These are phyloP conservation scores for Penicillium paneum DNA, from an alignment of 2,329 filamentous ascomycete species.

Conservation along the genomic window DNA sequence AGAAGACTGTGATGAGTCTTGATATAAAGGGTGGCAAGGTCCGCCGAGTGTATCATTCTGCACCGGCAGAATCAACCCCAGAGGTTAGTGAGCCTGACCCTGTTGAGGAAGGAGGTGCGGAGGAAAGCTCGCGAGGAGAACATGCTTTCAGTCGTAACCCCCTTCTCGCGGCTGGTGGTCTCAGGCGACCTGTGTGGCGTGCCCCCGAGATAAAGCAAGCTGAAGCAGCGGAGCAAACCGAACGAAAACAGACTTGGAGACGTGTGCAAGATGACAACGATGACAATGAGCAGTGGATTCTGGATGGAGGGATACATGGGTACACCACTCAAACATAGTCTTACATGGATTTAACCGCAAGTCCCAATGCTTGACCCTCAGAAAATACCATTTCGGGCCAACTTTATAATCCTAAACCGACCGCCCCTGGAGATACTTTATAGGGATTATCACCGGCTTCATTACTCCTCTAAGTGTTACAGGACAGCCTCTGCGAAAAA, in stretches of 20 bases:
- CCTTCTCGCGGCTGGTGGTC: slow-evolving; percentile 42
- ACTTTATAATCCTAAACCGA: neutral
- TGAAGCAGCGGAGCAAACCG: slow-evolving; percentile 25
- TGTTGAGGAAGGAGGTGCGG: slow-evolving; percentile 8
- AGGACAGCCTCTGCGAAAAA: neutral
- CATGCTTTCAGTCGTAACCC: slow-evolving; percentile 46
- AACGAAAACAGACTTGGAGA: slow-evolving; percentile 45
- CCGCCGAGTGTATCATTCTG: slow-evolving; percentile 52
- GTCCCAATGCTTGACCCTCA: neutral
- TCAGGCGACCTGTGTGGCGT: slow-evolving; percentile 48
- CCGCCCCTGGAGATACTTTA: neutral
- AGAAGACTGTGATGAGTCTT: slow-evolving; percentile 77
- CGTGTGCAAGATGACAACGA: slow-evolving; percentile 48
- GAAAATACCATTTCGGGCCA: neutral
- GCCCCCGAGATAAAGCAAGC: slow-evolving; percentile 28
- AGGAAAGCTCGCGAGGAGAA: slow-evolving; percentile 20
- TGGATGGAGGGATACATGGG: slow-evolving; percentile 45
- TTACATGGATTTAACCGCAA: neutral
- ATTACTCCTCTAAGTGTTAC: neutral
- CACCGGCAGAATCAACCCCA: slow-evolving; percentile 27
- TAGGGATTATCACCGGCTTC: neutral
- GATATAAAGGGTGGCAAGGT: slow-evolving; percentile 76
- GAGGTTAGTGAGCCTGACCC: slow-evolving; percentile 19
- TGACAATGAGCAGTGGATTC: slow-evolving; percentile 49
- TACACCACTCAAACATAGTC: slow-evolving; percentile 17